Percentiles rank a stretch among this genome's conserved stretches.
These are phyloP conservation scores for Myxozyma monticola DNA, from an alignment of 805 yeast species.

Conservation along the genomic window DNA sequence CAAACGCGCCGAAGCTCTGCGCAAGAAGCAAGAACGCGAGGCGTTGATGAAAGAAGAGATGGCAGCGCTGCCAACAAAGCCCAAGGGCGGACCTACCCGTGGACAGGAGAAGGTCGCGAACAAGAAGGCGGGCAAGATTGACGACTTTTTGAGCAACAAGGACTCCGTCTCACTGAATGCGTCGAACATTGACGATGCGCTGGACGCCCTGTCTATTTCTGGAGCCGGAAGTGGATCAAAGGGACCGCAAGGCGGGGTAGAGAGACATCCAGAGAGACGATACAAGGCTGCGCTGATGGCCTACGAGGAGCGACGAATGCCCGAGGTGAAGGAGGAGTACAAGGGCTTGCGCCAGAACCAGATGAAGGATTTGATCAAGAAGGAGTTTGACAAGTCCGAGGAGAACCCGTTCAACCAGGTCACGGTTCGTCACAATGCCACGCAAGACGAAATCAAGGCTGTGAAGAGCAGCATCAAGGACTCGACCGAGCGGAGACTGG, in stretches of 20 bases:
- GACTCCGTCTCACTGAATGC: slow-evolving; percentile 51
- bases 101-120: slow-evolving; percentile 69
- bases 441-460: slow-evolving; percentile 49
- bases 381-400: slow-evolving; percentile 77
- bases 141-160: slow-evolving; percentile 61
- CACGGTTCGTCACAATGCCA: slow-evolving; percentile 62
- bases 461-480: slow-evolving; percentile 52
- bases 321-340: slow-evolving; percentile 70
- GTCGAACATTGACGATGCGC: slow-evolving; percentile 72
- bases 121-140: slow-evolving; percentile 60
- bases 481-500: slow-evolving; percentile 48
- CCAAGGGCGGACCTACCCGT: slow-evolving; percentile 46
- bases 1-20: slow-evolving; percentile 69
- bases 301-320: slow-evolving; percentile 68
- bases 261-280: slow-evolving; percentile 86
- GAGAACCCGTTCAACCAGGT: slow-evolving; percentile 87
- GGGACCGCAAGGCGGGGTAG: slow-evolving; percentile 48
- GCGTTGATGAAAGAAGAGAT: slow-evolving; percentile 64
- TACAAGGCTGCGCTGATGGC: slow-evolving; percentile 77
- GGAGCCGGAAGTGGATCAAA: slow-evolving; percentile 39
- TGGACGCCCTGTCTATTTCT: slow-evolving; percentile 73
- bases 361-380: slow-evolving; percentile 67
- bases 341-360: slow-evolving; percentile 82
- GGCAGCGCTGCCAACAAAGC: slow-evolving; percentile 60
- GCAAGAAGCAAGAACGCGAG: slow-evolving; percentile 81